phyloP scores from a whole-genome alignment of 306 rosid species.

The Arachis stenosperma region DNA sequence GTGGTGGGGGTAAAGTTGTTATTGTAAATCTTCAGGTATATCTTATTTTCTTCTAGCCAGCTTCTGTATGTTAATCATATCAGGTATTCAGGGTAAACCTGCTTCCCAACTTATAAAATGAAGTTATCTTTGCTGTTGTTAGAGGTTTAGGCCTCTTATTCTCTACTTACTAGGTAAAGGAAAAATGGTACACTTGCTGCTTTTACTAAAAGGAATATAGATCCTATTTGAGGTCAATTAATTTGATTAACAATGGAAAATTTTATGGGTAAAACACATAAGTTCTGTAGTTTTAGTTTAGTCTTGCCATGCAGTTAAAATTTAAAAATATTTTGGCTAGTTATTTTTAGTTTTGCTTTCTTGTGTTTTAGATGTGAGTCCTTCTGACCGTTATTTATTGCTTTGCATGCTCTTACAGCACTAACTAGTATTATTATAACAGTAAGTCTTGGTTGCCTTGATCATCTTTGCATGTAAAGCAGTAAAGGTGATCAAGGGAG shows the following conservation, averaged over 20 bases:
- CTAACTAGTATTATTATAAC: slow-evolving; percentile 4
- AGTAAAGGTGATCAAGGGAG: slow-evolving; percentile 13
- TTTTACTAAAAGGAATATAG: slow-evolving; percentile 8
- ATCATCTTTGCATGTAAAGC: slow-evolving; percentile 19
- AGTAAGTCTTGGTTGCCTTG: slow-evolving; percentile 21
- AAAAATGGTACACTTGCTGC: not conserved
- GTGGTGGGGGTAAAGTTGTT: slow-evolving; percentile 93
- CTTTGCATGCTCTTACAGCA: not conserved
- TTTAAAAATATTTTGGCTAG: slow-evolving; percentile 23
- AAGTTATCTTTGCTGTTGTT: slow-evolving; percentile 27
- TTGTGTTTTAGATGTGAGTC: slow-evolving; percentile 3
- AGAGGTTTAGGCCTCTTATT: slow-evolving; percentile 12
- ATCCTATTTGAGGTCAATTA: slow-evolving; percentile 6
- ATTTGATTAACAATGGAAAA: slow-evolving; percentile 12
- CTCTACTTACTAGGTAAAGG: slow-evolving; percentile 10
- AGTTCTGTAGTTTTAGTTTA: slow-evolving; percentile 2
- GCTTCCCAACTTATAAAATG: slow-evolving; percentile 12
- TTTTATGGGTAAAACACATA: slow-evolving; percentile 10
- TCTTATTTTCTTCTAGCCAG: slow-evolving; percentile 2
- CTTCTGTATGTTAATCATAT: not conserved
- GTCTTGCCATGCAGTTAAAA: slow-evolving; percentile 17
- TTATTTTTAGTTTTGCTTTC: not conserved
- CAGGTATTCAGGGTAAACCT: slow-evolving; percentile 4
- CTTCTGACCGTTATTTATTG: slow-evolving; percentile 8
- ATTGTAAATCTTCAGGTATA: slow-evolving; percentile 96